Percentiles rank a stretch among this genome's conserved stretches.
Conservation (phyloP, 2,329 filamentous ascomycete species). For the Monilinia vaccinii-corymbosi region DNA sequence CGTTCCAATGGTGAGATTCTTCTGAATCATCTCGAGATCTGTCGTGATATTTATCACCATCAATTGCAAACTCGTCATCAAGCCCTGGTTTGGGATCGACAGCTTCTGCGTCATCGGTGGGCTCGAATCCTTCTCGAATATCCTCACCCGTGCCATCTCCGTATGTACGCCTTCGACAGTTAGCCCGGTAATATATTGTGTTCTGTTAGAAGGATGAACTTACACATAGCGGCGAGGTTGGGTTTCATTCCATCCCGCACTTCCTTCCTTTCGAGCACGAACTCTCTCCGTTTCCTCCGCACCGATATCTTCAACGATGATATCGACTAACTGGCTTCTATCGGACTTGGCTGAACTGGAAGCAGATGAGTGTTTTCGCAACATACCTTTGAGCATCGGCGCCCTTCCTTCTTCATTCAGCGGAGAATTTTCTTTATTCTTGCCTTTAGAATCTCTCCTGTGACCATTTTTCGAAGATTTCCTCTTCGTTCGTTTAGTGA, state of each 20-base stretch:
- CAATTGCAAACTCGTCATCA: constrained; percentile 25
- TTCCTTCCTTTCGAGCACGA: constrained; percentile 52
- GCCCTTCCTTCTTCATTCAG: constrained; percentile 27
- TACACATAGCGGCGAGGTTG: constrained; percentile 47
- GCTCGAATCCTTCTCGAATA: constrained; percentile 46
- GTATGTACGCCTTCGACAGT: constrained; percentile 36
- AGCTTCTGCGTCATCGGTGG: constrained; percentile 34
- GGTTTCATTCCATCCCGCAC: constrained; percentile 49
- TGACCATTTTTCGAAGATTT: constrained; percentile 20
- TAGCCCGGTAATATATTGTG: constrained; percentile 2
- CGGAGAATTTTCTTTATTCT: constrained; percentile 17
- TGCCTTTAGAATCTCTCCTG: constrained; percentile 24
- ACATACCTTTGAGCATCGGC: constrained; percentile 29
- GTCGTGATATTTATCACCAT: constrained; percentile 26
- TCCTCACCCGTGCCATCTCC: constrained; percentile 39
- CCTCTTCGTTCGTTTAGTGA: constrained; percentile 29
- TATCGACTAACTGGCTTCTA: constrained; percentile 54
- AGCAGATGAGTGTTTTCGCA: constrained; percentile 40
- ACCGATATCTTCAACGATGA: constrained; percentile 55
- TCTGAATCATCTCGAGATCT: constrained; percentile 30
- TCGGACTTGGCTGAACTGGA: constrained; percentile 42
- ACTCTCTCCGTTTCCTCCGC: constrained; percentile 54
- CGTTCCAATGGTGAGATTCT: constrained; percentile 37
- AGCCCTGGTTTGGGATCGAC: constrained; percentile 33
- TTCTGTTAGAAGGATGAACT: constrained; percentile 20